A percentile compares a stretch with the other conserved stretches of the same genome.
These are phyloP conservation scores for Dactylellina drechsleri DNA, from an alignment of 2,329 filamentous ascomycete genomes.

Conservation along the genomic window DNA sequence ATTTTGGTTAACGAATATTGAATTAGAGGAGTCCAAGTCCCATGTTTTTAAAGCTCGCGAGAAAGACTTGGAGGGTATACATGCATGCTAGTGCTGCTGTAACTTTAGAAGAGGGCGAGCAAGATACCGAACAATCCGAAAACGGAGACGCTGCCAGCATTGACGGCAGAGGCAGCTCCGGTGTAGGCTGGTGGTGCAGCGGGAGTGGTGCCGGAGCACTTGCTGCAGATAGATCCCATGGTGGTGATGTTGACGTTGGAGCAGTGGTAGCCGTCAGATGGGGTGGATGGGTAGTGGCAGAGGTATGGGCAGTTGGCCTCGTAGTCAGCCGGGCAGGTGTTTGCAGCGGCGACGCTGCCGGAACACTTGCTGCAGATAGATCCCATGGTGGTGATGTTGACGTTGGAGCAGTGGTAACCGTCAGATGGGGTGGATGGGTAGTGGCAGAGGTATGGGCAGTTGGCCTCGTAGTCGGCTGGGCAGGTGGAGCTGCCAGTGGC, in stretches of 20 bases:
- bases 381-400: conserved; percentile 1
- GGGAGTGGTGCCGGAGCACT: too few relatives aligned
- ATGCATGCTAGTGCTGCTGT: too few relatives aligned
- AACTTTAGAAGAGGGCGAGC: not conserved
- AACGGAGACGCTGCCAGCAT: not conserved
- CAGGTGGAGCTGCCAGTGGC: not conserved
- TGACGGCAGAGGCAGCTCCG: not conserved
- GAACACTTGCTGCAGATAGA: not conserved
- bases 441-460: not conserved
- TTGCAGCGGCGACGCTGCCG: not conserved
- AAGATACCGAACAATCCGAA: not conserved
- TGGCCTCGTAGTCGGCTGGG: not conserved
- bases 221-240: too few relatives aligned
- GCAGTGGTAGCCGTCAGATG: conserved; percentile 1
- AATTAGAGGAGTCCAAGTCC: too few relatives aligned
- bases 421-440: not conserved
- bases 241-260: not conserved
- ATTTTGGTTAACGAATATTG: too few relatives aligned
- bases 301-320: not conserved
- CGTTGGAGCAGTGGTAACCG: not conserved
- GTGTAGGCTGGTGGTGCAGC: not conserved
- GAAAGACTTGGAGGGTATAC: too few relatives aligned
- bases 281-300: not conserved
- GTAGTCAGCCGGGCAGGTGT: not conserved
- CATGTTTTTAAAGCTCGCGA: too few relatives aligned